phyloP scores from a whole-genome alignment of 129 eudicot species.

The Gnaphalium uliginosum region DNA sequence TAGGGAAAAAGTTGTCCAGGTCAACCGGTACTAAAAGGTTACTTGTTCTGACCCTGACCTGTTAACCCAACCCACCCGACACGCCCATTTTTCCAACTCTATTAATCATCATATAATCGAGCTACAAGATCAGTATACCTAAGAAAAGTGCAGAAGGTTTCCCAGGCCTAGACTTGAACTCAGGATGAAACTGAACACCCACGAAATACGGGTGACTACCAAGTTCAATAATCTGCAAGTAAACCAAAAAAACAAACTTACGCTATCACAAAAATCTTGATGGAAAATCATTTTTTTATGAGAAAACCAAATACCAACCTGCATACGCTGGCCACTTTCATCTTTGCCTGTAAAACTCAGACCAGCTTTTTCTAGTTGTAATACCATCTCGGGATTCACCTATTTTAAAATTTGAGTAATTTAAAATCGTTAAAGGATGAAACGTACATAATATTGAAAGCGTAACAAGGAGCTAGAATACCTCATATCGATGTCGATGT shows the following conservation, averaged over 20 bases:
- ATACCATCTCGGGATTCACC: slow-evolving; percentile 90
- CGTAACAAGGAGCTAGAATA: neutral
- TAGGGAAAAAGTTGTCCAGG: neutral
- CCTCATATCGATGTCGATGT: slow-evolving; percentile 96
- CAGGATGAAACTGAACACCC: slow-evolving; percentile 93
- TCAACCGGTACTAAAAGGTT: neutral
- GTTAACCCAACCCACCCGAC: neutral
- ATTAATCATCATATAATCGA: neutral
- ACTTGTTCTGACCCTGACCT: neutral
- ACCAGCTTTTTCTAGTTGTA: slow-evolving; percentile 73
- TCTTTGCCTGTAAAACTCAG: slow-evolving; percentile 85
- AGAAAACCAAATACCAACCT: slow-evolving; percentile 44
- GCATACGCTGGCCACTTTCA: slow-evolving; percentile 87
- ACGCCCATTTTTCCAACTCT: neutral
- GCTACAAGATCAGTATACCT: slow-evolving; percentile 43
- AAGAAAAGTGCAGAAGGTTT: slow-evolving; percentile 84
- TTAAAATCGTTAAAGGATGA: neutral
- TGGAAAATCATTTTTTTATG: too few species aligned
- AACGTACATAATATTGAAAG: neutral
- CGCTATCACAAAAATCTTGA: neutral
- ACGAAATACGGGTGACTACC: slow-evolving; percentile 70
- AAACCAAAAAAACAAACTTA: neutral
- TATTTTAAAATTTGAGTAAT: slow-evolving; percentile 16
- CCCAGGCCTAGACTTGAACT: slow-evolving; percentile 90
- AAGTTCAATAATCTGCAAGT: slow-evolving; percentile 71